Evolutionary conservation across 2,329 filamentous ascomycete species (phyloP), one percentile per base, ranked within the genome.

Genomic region (Colletotrichum euphorbiae): DNA sequence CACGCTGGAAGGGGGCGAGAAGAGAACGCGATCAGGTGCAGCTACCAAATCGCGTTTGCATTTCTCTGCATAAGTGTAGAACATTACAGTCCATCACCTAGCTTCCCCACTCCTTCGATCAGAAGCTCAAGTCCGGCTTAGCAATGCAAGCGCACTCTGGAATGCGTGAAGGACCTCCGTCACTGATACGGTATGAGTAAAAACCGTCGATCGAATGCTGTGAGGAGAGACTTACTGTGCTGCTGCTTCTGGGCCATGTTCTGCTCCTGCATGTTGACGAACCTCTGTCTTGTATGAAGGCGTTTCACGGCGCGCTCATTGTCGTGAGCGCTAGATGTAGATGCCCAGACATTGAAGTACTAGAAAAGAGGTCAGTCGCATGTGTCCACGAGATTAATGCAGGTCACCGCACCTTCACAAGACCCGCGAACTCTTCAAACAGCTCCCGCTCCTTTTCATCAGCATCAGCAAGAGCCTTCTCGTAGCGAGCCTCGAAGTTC

Each of bases 321-420:
- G 77, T 97, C 94, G 69, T 93, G 89, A 11, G 84, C 80, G 36
- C 89, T 86, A 1, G 91, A 91, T 12, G 91, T 88, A 19, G 90
- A 84, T 24, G 92, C 91, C 94, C 94, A 98, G 40, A 90, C 81
- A 66, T 86, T 85, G 77, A 97, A 97, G 76, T 91, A 92, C 93
- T 97, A 71, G 28, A 45, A 50, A 15, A 7, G 17, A 42, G 50
- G 60, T 64, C 42, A 69, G 42, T 33, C 38, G 50, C 24, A 28
- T 28, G 7, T 40, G 17, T 42, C 71, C 15, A 5, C 40, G 6
- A 12, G 43, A 42, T 24, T 64, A 42, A 62, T 8, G 50, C 45
- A 33, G 13, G 15, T 15, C 12, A 28, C 6, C 19, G 12, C 79
- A 90, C 91, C 78, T 89, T 86, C 70, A 91, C 85, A n/a, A 94